These are phyloP conservation scores for Tetrapisispora namnaoensis DNA, from an alignment of 805 yeast species.

Conservation along the genomic window DNA sequence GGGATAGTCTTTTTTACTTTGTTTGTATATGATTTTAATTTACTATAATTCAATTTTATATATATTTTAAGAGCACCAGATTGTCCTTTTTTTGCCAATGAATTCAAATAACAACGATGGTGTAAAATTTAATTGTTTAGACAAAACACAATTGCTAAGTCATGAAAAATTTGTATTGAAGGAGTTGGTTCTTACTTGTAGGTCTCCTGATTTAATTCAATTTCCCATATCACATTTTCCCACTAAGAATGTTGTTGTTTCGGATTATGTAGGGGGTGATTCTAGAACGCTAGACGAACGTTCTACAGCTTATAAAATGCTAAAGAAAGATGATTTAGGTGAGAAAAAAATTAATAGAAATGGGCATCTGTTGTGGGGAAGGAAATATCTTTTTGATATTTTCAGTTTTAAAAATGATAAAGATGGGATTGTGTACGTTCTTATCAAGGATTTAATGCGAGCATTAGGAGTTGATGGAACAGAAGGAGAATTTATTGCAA, in stretches of 20 bases:
- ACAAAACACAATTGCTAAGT: not conserved
- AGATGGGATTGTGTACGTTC: conserved; percentile 31
- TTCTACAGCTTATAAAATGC: conserved; percentile 10
- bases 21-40: too few relatives aligned
- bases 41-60: too few relatives aligned
- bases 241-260: conserved; percentile 7
- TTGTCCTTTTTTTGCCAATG: too few relatives aligned
- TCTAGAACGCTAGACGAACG: conserved; percentile 3
- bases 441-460: conserved; percentile 29
- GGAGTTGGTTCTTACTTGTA: conserved; percentile 12
- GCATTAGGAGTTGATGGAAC: conserved; percentile 32
- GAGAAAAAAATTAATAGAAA: conserved; percentile 34
- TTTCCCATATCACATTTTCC: conserved; percentile 18
- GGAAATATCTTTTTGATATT: conserved; percentile 32
- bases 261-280: conserved; percentile 10
- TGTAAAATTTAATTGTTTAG: not conserved
- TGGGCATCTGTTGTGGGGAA: conserved; percentile 32
- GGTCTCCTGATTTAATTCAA: conserved; percentile 13
- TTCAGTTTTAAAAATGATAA: conserved; percentile 28
- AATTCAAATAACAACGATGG: not conserved
- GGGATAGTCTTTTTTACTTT: too few relatives aligned
- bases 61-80: too few relatives aligned
- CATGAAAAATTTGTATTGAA: conserved; percentile 22
- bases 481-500: conserved; percentile 37
- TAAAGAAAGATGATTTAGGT: conserved; percentile 34